These are phyloP conservation scores for Malania oleifera DNA, from an alignment of 164 flowering plant genomes.

Conservation along the genomic window DNA sequence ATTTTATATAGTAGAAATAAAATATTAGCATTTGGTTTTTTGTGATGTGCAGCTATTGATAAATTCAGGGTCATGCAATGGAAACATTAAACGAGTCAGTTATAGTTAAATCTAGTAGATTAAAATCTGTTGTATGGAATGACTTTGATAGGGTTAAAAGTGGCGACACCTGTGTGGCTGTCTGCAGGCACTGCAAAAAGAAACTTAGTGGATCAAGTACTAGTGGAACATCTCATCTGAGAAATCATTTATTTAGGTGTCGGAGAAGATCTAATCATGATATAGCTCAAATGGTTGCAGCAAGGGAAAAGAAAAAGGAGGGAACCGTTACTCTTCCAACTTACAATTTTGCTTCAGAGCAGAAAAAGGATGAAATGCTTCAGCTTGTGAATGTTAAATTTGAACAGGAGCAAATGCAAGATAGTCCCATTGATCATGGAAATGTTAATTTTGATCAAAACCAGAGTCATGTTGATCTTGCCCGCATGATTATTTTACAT, in stretches of 20 bases:
- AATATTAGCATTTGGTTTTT: neutral
- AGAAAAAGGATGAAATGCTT: neutral
- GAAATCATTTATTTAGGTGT: slow-evolving; percentile 1
- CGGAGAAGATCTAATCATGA: slow-evolving; percentile 4
- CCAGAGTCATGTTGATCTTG: neutral
- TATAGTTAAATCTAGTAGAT: slow-evolving; percentile 1
- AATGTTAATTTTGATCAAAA: slow-evolving; percentile 4
- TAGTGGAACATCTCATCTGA: slow-evolving; percentile 3
- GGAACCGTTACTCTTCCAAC: neutral
- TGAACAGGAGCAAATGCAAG: neutral
- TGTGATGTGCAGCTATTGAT: neutral
- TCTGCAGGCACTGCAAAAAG: neutral
- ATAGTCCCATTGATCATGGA: neutral
- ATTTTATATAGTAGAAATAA: no score
- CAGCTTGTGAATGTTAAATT: neutral
- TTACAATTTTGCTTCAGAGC: neutral
- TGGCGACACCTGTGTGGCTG: neutral
- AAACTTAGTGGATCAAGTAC: slow-evolving; percentile 3
- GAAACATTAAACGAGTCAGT: neutral
- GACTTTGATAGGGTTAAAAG: slow-evolving; percentile 2
- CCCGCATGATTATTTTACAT: slow-evolving; percentile 1
- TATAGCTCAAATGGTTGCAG: neutral
- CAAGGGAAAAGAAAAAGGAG: slow-evolving; percentile 4
- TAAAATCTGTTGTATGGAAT: slow-evolving; percentile 2
- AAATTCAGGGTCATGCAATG: neutral